A percentile compares a stretch with the other conserved stretches of the same genome.
phyloP scores from a whole-genome alignment of 768 basidiomycete species.

The Cystoderma amianthinum region DNA sequence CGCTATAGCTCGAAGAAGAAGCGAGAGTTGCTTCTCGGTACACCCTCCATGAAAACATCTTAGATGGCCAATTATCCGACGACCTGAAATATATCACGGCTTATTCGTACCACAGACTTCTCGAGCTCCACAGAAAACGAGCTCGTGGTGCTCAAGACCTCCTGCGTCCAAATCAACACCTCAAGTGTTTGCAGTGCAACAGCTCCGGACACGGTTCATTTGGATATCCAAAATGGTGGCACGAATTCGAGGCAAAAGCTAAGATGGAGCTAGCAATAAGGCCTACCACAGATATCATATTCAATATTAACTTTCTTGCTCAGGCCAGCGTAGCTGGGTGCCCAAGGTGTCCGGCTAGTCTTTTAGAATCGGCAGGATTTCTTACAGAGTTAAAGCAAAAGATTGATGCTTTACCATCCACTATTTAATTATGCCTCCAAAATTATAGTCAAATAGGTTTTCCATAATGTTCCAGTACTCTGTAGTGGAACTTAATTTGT shows the following conservation, averaged over 20 bases:
- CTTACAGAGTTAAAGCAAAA: slow-evolving; percentile 44
- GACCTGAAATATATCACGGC: slow-evolving; percentile 64
- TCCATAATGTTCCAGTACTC: too few relatives aligned
- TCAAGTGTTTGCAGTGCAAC: slow-evolving; percentile 68
- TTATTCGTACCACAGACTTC: slow-evolving; percentile 59
- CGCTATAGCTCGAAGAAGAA: slow-evolving; percentile 37
- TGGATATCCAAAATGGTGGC: slow-evolving; percentile 63
- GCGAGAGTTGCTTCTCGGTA: slow-evolving; percentile 51
- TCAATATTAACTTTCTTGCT: slow-evolving; percentile 52
- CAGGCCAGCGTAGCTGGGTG: slow-evolving; percentile 48
- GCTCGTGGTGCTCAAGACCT: slow-evolving; percentile 37
- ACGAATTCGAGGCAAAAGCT: slow-evolving; percentile 49
- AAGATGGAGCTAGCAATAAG: slow-evolving; percentile 47
- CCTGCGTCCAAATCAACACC: slow-evolving; percentile 21
- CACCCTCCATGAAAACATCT: slow-evolving; percentile 46
- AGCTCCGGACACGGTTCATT: slow-evolving; percentile 33
- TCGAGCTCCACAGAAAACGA: slow-evolving; percentile 52
- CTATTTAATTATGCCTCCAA: slow-evolving; percentile 12
- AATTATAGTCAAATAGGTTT: not conserved
- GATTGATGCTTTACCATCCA: slow-evolving; percentile 43
- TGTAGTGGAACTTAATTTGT: too few relatives aligned
- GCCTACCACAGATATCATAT: slow-evolving; percentile 54
- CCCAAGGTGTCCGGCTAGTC: slow-evolving; percentile 55
- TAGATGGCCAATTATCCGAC: slow-evolving; percentile 50
- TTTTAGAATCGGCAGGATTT: slow-evolving; percentile 54